A percentile compares a stretch with the other conserved stretches of the same genome.
Conservation (phyloP, 352 stramenopile species). For the Ophiocytium majus region DNA sequence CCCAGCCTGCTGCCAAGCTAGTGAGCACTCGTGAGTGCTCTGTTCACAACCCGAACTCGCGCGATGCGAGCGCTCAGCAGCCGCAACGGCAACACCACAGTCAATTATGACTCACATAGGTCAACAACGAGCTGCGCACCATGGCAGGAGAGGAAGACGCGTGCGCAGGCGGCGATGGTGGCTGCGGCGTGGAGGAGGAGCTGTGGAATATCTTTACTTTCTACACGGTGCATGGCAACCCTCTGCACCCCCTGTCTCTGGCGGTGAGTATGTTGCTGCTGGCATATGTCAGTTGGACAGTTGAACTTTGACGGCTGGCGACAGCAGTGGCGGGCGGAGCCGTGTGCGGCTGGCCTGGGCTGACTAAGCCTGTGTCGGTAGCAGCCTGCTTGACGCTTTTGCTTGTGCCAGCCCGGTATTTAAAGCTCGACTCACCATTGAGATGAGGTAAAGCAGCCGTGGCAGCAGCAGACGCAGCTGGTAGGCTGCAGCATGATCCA, state of each 20-base stretch:
- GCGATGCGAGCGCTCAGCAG: no score
- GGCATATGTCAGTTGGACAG: slow-evolving; percentile 14
- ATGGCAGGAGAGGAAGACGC: background rate
- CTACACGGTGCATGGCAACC: slow-evolving; percentile 63
- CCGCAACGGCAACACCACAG: no score
- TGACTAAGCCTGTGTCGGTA: background rate
- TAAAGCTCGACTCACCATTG: no score
- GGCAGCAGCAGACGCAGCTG: no score
- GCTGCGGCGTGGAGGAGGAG: slow-evolving; percentile 54
- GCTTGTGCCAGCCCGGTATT: no score
- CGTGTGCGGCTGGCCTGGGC: background rate
- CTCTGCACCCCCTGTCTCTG: slow-evolving; percentile 58
- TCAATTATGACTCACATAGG: no score
- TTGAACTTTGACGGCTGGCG: background rate
- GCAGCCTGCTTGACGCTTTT: no score
- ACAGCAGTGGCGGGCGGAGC: background rate
- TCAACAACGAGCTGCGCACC: background rate
- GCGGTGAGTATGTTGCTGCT: slow-evolving; percentile 55
- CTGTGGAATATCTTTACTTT: slow-evolving; percentile 68
- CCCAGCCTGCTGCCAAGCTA: background rate
- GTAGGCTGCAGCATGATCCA: no score
- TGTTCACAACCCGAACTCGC: no score
- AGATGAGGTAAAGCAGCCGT: no score
- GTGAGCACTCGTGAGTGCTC: background rate
- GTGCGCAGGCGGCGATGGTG: background rate